phyloP scores from a whole-genome alignment of 2,329 filamentous ascomycete genomes.

The Orbilia brochopaga region DNA sequence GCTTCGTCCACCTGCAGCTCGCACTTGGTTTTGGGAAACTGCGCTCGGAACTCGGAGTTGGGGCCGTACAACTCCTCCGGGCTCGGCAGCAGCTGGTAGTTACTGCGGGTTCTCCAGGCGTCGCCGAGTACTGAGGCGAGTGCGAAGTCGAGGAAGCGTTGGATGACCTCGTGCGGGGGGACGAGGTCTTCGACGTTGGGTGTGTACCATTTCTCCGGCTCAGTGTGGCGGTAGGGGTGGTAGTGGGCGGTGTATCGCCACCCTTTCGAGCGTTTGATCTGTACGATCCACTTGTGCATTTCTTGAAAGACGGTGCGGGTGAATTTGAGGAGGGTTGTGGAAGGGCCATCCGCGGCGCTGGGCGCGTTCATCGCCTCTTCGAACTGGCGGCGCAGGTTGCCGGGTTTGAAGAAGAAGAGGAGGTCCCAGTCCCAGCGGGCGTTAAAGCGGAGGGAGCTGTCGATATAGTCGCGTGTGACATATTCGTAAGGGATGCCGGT shows the following conservation, averaged over 20 bases:
- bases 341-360: conserved; percentile 5
- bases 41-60: neutral
- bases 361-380: neutral
- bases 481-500: conserved; percentile 22
- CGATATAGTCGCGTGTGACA: neutral
- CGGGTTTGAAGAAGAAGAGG: conserved; percentile 37
- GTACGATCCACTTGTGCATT: conserved; percentile 1
- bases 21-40: conserved; percentile 13
- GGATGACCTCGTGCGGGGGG: conserved; percentile 28
- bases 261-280: conserved; percentile 21
- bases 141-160: conserved; percentile 17
- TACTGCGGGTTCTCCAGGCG: conserved; percentile 11
- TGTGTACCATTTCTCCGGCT: conserved; percentile 38
- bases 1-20: conserved; percentile 19
- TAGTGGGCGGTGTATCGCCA: conserved; percentile 18
- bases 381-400: conserved; percentile 15
- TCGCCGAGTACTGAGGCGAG: conserved; percentile 11
- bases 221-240: conserved; percentile 16
- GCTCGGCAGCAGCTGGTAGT: neutral
- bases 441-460: neutral
- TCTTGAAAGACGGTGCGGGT: conserved; percentile 13
- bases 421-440: conserved; percentile 33
- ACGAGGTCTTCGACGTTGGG: conserved; percentile 9
- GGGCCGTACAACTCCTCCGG: conserved; percentile 18
- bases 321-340: neutral